These are phyloP conservation scores for Sisymbrium altissimum DNA, from an alignment of 345 rosid genomes.

Conservation along the genomic window DNA sequence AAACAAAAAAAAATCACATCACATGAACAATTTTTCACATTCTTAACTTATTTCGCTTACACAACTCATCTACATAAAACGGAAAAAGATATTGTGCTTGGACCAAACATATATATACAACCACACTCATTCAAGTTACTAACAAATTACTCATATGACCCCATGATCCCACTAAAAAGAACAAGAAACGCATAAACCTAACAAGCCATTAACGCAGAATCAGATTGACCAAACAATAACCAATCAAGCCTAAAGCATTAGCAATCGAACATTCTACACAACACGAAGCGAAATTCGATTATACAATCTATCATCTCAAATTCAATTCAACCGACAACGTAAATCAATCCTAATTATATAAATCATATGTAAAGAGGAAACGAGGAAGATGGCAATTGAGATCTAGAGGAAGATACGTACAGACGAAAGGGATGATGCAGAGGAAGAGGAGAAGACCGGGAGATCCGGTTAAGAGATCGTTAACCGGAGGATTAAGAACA, in stretches of 20 bases:
- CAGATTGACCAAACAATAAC: neutral
- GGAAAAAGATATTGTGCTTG: no score
- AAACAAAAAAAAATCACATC: neutral
- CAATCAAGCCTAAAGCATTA: neutral
- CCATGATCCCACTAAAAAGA: neutral
- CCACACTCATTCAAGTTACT: neutral
- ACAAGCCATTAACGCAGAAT: no score
- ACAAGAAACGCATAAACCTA: neutral
- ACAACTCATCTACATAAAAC: no score
- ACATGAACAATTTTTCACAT: no score
- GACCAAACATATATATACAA: no score
- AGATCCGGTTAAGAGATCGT: constrained; percentile 59
- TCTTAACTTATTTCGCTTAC: neutral
- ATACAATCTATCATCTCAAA: neutral
- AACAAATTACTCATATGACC: no score
- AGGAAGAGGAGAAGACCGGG: constrained; percentile 71
- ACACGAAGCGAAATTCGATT: neutral
- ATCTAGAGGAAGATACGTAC: constrained; percentile 41
- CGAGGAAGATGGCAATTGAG: neutral
- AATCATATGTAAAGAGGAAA: no score
- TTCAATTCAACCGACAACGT: neutral
- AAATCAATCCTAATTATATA: no score
- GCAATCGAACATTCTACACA: neutral
- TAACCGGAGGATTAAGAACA: constrained; percentile 67
- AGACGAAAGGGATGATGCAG: constrained; percentile 64